Conservation (phyloP, 106 monocot species). For the Alisma plantagoaquatica region DNA sequence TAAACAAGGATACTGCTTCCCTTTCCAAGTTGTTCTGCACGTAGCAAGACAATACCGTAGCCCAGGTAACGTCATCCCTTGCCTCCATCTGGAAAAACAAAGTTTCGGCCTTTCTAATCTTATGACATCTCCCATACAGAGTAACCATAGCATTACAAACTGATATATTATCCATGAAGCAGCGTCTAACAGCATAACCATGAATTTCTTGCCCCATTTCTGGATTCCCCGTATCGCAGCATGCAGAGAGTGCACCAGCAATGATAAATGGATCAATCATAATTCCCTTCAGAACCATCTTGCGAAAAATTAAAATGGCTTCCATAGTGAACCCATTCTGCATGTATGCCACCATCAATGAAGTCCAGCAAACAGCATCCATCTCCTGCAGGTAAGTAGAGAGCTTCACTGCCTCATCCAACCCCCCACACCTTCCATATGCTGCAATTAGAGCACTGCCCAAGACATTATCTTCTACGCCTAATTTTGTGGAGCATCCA, state of each 20-base stretch:
- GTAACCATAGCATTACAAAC: slow-evolving; percentile 42
- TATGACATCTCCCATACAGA: slow-evolving; percentile 42
- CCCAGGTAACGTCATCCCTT: slow-evolving; percentile 49
- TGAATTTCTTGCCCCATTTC: slow-evolving; percentile 39
- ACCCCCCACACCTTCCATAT: slow-evolving; percentile 53
- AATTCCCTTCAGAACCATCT: slow-evolving; percentile 25
- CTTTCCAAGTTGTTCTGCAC: slow-evolving; percentile 25
- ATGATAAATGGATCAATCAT: slow-evolving; percentile 32
- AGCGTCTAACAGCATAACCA: slow-evolving; percentile 36
- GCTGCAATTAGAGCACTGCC: slow-evolving; percentile 38
- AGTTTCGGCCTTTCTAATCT: slow-evolving; percentile 25
- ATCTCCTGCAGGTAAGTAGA: slow-evolving; percentile 12
- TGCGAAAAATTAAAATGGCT: slow-evolving; percentile 30
- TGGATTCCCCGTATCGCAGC: slow-evolving; percentile 14
- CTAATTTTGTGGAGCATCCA: slow-evolving; percentile 46
- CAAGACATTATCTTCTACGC: slow-evolving; percentile 31
- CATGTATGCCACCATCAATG: slow-evolving; percentile 36
- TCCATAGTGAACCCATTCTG: slow-evolving; percentile 33
- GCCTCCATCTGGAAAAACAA: slow-evolving; percentile 26
- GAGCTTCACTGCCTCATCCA: slow-evolving; percentile 37
- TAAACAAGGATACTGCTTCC: slow-evolving; percentile 30
- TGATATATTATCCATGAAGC: slow-evolving; percentile 25
- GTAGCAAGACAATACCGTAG: slow-evolving; percentile 44
- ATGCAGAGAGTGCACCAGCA: slow-evolving; percentile 28
- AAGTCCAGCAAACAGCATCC: slow-evolving; percentile 47